phyloP scores from a whole-genome alignment of 2,329 filamentous ascomycete species.

The Fusarium metavorans region DNA sequence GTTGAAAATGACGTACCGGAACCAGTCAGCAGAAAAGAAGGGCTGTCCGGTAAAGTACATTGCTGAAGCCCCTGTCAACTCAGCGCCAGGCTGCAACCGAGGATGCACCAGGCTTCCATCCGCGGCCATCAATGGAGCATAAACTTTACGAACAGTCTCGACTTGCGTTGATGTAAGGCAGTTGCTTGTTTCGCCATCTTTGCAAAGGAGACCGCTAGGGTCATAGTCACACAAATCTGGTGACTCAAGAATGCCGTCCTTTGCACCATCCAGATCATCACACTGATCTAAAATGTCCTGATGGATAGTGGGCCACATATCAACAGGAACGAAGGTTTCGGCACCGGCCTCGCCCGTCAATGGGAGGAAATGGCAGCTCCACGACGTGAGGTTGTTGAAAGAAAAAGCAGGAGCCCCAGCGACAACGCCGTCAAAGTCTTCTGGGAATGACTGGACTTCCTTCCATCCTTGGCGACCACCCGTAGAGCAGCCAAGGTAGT shows the following conservation, averaged over 20 bases:
- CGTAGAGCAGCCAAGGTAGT: slow-evolving; percentile 70
- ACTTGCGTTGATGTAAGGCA: slow-evolving; percentile 17
- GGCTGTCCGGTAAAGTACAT: slow-evolving; percentile 32
- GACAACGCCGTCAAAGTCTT: slow-evolving; percentile 65
- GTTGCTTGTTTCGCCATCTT: slow-evolving; percentile 53
- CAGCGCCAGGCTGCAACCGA: not conserved
- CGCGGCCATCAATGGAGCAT: not conserved
- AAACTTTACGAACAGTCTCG: not conserved
- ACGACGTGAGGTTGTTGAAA: slow-evolving; percentile 57
- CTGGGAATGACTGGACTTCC: slow-evolving; percentile 63
- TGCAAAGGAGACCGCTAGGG: slow-evolving; percentile 55
- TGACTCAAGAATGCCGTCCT: slow-evolving; percentile 62
- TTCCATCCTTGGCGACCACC: slow-evolving; percentile 71
- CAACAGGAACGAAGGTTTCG: slow-evolving; percentile 38
- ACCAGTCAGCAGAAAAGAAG: slow-evolving; percentile 48
- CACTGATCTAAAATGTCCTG: slow-evolving; percentile 61
- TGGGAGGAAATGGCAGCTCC: slow-evolving; percentile 7
- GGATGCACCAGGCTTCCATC: not conserved
- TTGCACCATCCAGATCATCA: slow-evolving; percentile 60
- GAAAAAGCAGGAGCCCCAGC: slow-evolving; percentile 62
- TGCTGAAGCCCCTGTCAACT: not conserved
- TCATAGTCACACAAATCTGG: slow-evolving; percentile 59
- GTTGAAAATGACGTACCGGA: slow-evolving; percentile 22
- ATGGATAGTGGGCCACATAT: slow-evolving; percentile 55
- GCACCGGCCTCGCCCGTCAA: not conserved